These are phyloP conservation scores for Colletotrichum sp. DNA, from an alignment of 2,329 filamentous ascomycete genomes.

Conservation along the genomic window DNA sequence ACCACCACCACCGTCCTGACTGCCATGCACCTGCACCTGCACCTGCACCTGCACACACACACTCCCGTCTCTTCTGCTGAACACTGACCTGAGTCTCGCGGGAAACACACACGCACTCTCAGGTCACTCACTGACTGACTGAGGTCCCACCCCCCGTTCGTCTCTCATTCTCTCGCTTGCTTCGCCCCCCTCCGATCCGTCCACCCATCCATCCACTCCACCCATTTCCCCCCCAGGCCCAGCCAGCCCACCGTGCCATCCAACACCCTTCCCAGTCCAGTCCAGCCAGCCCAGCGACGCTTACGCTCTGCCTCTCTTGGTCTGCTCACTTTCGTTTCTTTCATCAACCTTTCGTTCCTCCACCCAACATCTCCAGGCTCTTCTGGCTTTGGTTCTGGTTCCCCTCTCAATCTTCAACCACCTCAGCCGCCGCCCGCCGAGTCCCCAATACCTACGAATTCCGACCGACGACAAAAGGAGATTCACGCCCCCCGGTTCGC, in stretches of 20 bases:
- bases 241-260: neutral
- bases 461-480: constrained; percentile 11
- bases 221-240: neutral
- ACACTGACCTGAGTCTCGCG: neutral
- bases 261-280: neutral
- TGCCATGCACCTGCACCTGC: neutral
- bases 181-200: constrained; percentile 4
- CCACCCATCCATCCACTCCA: constrained; percentile 6
- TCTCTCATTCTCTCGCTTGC: constrained; percentile 1
- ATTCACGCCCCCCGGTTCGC: neutral
- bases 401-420: neutral
- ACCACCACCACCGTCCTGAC: neutral
- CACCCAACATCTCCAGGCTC: constrained; percentile 11
- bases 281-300: neutral
- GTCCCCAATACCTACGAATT: neutral
- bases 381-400: neutral
- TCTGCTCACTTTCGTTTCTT: constrained; percentile 15
- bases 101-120: neutral
- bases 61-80: neutral
- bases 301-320: neutral
- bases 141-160: neutral
- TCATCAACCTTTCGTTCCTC: constrained; percentile 5
- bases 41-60: neutral
- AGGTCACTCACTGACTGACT: neutral
- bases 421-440: neutral